Evolutionary conservation across 495 filamentous ascomycete species (phyloP), one percentile per base, ranked within the genome.

Genomic region (Talaromyces liani): DNA sequence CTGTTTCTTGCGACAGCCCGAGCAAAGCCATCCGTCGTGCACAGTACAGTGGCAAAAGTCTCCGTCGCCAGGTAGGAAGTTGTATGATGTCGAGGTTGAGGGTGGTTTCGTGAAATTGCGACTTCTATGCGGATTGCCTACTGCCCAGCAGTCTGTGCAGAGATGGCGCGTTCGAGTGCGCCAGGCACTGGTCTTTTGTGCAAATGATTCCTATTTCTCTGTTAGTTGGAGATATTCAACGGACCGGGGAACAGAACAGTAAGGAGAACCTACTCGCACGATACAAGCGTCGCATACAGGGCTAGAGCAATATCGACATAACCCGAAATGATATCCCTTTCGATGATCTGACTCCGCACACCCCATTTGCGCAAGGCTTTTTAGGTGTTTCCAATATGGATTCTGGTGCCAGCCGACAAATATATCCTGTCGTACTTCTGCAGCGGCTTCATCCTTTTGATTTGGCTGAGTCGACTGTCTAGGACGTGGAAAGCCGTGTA

Each of bases 231-330:
- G 56, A 31, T 12, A 16, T 53, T 12, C 22, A 20, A 24, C 14
- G 31, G 29, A 36, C 14, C 56, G 29, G 36, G 31, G 18, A 2
- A 34, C 6, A 18, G 22, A 7, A 3, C 9, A 25, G 25, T 31
- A 22, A 8, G 41, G n/a, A 24, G 1, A 6, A 54, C 60, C 10
- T 14, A 62, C 67, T 57, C 66, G 66, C 53, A 72, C 68, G 14
- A 72, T 62, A 34, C 70, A 72, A 34, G 63, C 67, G 39, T 72
- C 70, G 57, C 70, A 72, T 20, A 71, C 57, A 20, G 70, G 70
- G 53, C 67, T 66, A n/a, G 67, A 69, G 54, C 70, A 72, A 53
- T 66, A 61, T 9, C 66, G 67, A 41, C 70, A 72, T 47, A 65
- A 54, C 24, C 62, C 53, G 22, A 64, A 51, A 10, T 60, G 66